A percentile compares a stretch with the other conserved stretches of the same genome.
These are phyloP conservation scores for Cylindrotheca closterium DNA, from an alignment of 108 stramenopile genomes.

Conservation along the genomic window DNA sequence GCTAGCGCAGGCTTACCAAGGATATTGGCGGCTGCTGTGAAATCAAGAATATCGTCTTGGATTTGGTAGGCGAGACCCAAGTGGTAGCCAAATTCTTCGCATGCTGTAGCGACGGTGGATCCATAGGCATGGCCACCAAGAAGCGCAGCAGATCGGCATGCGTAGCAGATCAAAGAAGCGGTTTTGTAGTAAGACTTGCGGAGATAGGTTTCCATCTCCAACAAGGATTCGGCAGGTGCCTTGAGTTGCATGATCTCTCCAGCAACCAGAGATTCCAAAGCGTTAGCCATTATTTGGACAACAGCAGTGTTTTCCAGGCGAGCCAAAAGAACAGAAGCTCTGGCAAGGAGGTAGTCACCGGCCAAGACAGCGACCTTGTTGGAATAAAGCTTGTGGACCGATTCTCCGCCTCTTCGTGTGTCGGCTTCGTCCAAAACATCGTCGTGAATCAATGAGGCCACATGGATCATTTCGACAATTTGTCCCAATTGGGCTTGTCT, in stretches of 20 bases:
- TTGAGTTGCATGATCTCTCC: conserved; percentile 99
- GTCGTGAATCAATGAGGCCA: conserved; percentile 95
- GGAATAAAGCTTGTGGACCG: conserved; percentile 97
- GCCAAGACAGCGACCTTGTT: conserved; percentile 98
- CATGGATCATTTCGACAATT: conserved; percentile 99
- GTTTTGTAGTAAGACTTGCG: conserved; percentile 98
- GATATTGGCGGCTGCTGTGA: conserved; percentile 86
- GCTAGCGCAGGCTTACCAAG: conserved; percentile 83
- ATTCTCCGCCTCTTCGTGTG: conserved; percentile 92
- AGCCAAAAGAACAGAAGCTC: conserved; percentile 92
- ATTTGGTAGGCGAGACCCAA: conserved; percentile 96
- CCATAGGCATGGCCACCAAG: conserved; percentile 89
- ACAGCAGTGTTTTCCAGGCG: conserved; percentile 92
- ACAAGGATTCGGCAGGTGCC: conserved; percentile 71
- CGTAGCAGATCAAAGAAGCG: conserved; percentile 92
- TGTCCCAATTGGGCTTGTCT: conserved; percentile 92
- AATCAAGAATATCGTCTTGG: conserved; percentile 96
- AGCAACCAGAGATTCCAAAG: conserved; percentile 92
- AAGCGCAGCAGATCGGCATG: conserved; percentile 88
- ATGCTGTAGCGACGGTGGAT: conserved; percentile 82
- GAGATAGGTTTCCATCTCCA: conserved; percentile 91
- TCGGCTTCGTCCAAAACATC: conserved; percentile 98
- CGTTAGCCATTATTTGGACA: conserved; percentile 97
- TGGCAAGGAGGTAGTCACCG: conserved; percentile 94
- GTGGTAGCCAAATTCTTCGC: conserved; percentile 97